phyloP scores from a whole-genome alignment of 805 yeast species.

The Candida loeiensis region DNA sequence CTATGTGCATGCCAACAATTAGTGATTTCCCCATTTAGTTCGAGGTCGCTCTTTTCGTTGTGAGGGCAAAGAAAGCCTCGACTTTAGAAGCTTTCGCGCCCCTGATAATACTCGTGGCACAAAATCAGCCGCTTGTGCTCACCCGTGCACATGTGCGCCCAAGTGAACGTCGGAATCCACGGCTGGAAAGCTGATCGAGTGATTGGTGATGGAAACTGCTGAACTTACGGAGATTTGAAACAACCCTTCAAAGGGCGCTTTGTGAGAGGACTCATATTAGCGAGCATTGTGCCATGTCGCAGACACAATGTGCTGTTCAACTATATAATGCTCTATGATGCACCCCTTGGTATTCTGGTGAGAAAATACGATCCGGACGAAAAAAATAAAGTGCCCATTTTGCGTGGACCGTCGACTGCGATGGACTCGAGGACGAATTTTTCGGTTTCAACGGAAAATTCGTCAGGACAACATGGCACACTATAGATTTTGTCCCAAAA shows the following conservation, averaged over 20 bases:
- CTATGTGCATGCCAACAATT: not conserved
- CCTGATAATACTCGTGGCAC: not conserved
- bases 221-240: too few relatives aligned
- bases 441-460: not conserved
- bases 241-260: too few relatives aligned
- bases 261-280: too few relatives aligned
- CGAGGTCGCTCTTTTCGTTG: not conserved
- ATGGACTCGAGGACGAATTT: too few relatives aligned
- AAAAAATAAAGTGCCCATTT: not conserved
- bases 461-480: not conserved
- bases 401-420: not conserved
- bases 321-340: not conserved
- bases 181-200: too few relatives aligned
- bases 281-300: too few relatives aligned
- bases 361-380: too few relatives aligned
- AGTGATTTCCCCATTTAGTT: not conserved
- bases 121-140: conserved; percentile 1
- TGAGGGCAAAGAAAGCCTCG: not conserved
- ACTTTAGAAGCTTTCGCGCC: not conserved
- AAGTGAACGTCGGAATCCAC: not conserved
- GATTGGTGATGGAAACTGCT: too few relatives aligned
- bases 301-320: too few relatives aligned
- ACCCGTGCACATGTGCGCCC: not conserved
- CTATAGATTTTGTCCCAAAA: not conserved
- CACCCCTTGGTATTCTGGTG: not conserved